These are phyloP conservation scores for Rhodocollybia butyracea DNA, from an alignment of 768 basidiomycete species.

Conservation along the genomic window DNA sequence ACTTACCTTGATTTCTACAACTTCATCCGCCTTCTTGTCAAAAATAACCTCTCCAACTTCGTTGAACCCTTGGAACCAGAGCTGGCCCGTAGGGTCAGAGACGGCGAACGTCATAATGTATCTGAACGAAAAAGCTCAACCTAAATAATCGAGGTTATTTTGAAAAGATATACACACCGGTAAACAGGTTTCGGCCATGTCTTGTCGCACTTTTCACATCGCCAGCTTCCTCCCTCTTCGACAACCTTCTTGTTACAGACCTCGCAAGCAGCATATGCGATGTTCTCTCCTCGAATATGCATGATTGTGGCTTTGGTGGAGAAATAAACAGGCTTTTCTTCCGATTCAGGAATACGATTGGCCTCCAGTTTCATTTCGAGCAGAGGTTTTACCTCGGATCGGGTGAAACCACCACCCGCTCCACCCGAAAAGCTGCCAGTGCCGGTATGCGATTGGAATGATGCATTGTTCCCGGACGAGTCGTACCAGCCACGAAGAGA, in stretches of 20 bases:
- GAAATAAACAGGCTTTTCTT: constrained; percentile 80
- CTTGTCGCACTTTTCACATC: constrained; percentile 90
- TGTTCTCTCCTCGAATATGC: constrained; percentile 79
- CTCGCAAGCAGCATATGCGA: constrained; percentile 87
- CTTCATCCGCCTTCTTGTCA: constrained; percentile 73
- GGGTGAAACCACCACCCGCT: constrained; percentile 53
- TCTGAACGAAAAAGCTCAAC: constrained; percentile 29
- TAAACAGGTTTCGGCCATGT: constrained; percentile 69
- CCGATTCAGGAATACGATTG: constrained; percentile 54
- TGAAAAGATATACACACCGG: constrained; percentile 49
- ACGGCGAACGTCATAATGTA: constrained; percentile 85
- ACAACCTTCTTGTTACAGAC: constrained; percentile 90
- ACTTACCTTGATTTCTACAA: constrained; percentile 69
- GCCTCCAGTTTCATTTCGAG: constrained; percentile 70
- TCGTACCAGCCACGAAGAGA: constrained; percentile 91
- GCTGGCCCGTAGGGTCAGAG: constrained; percentile 85
- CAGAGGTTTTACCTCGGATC: constrained; percentile 69
- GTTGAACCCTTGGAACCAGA: constrained; percentile 95
- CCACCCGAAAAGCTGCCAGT: constrained; percentile 7
- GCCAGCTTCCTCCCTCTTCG: constrained; percentile 68
- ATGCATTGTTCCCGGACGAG: constrained; percentile 51
- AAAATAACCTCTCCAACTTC: constrained; percentile 80
- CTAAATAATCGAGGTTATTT: neutral
- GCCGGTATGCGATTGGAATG: constrained; percentile 74
- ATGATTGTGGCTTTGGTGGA: constrained; percentile 78